phyloP scores from a whole-genome alignment of 345 rosid species.

The Hibiscus mutabilis region DNA sequence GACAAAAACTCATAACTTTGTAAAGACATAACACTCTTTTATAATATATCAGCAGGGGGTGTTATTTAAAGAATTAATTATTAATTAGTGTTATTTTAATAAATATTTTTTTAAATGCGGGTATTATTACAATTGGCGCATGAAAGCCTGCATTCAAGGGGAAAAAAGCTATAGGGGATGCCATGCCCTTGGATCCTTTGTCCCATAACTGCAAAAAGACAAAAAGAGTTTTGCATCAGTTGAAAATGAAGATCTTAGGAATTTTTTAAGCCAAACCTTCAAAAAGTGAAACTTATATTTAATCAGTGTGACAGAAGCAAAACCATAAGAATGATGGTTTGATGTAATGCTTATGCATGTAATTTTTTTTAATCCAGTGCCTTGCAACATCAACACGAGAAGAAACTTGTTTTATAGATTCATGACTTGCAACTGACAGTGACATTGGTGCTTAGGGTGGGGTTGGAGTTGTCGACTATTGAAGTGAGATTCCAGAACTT shows the following conservation, averaged over 20 bases:
- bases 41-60: too few species aligned
- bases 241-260: neutral
- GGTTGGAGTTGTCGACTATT: constrained; percentile 26
- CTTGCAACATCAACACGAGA: neutral
- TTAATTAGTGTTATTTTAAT: too few species aligned
- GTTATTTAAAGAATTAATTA: too few species aligned
- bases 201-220: neutral
- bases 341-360: neutral
- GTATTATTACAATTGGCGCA: neutral
- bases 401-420: neutral
- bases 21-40: too few species aligned
- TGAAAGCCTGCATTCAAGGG: neutral
- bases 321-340: neutral
- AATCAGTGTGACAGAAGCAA: neutral
- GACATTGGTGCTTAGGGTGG: constrained; percentile 21
- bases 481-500: constrained; percentile 35
- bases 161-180: neutral
- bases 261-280: neutral
- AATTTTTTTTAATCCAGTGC: neutral
- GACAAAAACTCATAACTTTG: too few species aligned
- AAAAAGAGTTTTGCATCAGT: neutral
- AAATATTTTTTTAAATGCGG: too few species aligned
- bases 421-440: neutral
- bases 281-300: neutral
- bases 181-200: neutral